phyloP scores from a whole-genome alignment of 163 green algal genomes.

The Coccomyxa subellipsoidea region DNA sequence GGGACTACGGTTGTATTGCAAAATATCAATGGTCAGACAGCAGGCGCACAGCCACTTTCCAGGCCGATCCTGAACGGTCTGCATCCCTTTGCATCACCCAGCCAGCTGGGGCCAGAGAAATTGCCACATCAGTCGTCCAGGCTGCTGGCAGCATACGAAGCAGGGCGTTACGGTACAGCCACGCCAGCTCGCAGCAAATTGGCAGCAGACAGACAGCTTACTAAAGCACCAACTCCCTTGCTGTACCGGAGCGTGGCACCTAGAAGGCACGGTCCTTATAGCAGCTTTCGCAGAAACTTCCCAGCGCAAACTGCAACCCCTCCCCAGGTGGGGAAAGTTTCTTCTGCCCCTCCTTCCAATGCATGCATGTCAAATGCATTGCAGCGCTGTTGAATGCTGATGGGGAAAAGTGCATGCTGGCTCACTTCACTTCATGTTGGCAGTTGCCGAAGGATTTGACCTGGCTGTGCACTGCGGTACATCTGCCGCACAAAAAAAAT shows the following conservation, averaged over 20 bases:
- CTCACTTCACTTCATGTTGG: too few species aligned
- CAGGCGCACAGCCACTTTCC: background rate
- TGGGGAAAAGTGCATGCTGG: too few species aligned
- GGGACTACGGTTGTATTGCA: background rate
- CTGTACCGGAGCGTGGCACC: background rate
- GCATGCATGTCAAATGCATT: too few species aligned
- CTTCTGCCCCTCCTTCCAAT: too few species aligned
- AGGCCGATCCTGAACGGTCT: background rate
- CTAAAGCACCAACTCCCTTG: background rate
- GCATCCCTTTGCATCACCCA: background rate
- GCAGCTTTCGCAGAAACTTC: background rate
- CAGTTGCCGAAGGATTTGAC: too few species aligned
- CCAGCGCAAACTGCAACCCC: background rate
- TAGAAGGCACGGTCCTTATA: background rate
- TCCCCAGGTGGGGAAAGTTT: background rate
- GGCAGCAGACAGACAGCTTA: background rate
- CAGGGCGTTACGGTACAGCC: background rate
- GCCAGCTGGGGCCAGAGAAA: background rate
- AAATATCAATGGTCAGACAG: background rate
- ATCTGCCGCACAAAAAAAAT: too few species aligned
- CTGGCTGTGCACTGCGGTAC: too few species aligned
- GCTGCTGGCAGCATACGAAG: background rate
- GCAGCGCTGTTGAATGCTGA: too few species aligned
- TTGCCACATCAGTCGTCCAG: background rate
- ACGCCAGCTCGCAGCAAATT: background rate